A percentile compares a stretch with the other conserved stretches of the same genome.
These are phyloP conservation scores for Miscanthus lutarioriparius DNA, from an alignment of 176 grass and related monocot genomes.

Conservation along the genomic window DNA sequence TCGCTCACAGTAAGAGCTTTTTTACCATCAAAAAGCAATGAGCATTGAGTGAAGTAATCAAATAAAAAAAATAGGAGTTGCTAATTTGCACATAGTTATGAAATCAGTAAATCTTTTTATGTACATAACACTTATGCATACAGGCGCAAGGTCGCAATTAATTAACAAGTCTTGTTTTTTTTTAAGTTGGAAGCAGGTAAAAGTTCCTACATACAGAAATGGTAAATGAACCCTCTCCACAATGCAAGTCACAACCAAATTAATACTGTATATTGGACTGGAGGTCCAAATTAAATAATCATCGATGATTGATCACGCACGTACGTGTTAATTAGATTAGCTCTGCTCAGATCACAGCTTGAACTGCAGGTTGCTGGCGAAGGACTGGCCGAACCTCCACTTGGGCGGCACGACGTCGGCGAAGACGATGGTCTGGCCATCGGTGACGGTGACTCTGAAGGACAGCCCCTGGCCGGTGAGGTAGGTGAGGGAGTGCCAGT, in stretches of 20 bases:
- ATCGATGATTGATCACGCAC: too few species aligned
- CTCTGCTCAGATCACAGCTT: conserved; percentile 2
- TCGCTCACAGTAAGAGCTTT: too few species aligned
- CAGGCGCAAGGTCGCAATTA: background rate
- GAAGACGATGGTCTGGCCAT: conserved; percentile 48
- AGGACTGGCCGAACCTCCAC: conserved; percentile 59
- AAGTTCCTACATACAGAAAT: background rate
- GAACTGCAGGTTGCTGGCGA: conserved; percentile 50
- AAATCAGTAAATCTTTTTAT: conserved; percentile 7
- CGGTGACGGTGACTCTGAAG: conserved; percentile 48
- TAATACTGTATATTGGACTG: background rate
- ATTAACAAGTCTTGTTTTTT: background rate
- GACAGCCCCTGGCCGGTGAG: conserved; percentile 51
- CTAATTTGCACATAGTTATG: background rate
- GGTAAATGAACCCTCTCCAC: background rate
- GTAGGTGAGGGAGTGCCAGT: conserved; percentile 50
- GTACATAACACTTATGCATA: background rate
- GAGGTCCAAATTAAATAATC: background rate
- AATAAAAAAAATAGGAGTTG: background rate
- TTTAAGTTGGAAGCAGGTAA: background rate
- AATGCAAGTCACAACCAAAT: background rate
- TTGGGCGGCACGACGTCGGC: conserved; percentile 14
- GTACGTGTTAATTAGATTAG: background rate
- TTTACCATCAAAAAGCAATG: background rate
- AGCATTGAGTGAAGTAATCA: background rate